phyloP scores from a whole-genome alignment of 441 rosid species.

The Populus hybrid region DNA sequence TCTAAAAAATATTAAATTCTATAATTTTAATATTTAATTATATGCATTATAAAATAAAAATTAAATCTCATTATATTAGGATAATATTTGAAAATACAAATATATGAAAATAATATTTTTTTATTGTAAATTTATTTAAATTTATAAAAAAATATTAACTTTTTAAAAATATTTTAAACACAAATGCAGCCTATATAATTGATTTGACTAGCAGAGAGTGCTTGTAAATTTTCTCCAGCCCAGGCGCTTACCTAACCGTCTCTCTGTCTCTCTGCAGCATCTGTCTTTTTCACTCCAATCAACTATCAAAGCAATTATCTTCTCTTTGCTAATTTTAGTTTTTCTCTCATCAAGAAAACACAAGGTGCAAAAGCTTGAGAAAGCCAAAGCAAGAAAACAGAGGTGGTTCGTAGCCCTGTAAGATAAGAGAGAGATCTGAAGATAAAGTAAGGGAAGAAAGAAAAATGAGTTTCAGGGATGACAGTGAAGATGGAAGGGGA shows the following conservation, averaged over 20 bases:
- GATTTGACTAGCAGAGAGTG: background rate
- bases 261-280: background rate
- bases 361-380: background rate
- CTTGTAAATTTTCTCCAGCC: background rate
- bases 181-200: too few relatives aligned
- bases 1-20: too few relatives aligned
- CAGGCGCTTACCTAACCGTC: background rate
- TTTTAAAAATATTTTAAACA: too few relatives aligned
- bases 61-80: background rate
- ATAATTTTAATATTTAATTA: too few relatives aligned
- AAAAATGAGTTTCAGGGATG: slow-evolving; percentile 78
- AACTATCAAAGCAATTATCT: background rate
- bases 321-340: background rate
- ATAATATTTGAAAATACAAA: too few relatives aligned
- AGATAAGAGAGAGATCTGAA: background rate
- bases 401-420: background rate
- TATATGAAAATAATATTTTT: too few relatives aligned
- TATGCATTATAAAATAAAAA: background rate
- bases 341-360: background rate
- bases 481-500: slow-evolving; percentile 63
- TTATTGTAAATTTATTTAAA: too few relatives aligned
- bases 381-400: background rate
- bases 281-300: background rate
- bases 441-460: background rate
- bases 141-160: too few relatives aligned